phyloP scores from a whole-genome alignment of 2,329 filamentous ascomycete species.

The Fusarium secorum region DNA sequence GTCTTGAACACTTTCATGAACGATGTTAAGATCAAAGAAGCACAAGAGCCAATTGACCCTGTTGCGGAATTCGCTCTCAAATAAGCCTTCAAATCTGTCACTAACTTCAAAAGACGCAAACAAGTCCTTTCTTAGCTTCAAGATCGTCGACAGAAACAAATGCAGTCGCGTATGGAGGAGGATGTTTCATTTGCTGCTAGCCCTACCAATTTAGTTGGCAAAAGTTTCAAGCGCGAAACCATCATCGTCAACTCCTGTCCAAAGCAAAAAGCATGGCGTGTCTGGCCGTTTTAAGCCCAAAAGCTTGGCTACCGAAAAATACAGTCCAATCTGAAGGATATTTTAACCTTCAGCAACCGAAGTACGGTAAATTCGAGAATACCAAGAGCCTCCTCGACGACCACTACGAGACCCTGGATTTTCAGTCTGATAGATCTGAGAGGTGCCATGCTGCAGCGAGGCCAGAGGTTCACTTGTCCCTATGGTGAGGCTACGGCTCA shows the following conservation, averaged over 20 bases:
- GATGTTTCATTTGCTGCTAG: conserved; percentile 72
- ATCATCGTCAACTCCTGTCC: conserved; percentile 56
- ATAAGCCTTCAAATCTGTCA: conserved; percentile 62
- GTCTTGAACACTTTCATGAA: conserved; percentile 56
- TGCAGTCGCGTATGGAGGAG: conserved; percentile 65
- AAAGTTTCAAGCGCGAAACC: conserved; percentile 68
- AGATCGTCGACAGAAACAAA: conserved; percentile 61
- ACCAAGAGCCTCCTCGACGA: conserved; percentile 52
- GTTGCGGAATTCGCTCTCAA: conserved; percentile 50
- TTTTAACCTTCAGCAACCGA: conserved; percentile 55
- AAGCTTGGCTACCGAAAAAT: conserved; percentile 49
- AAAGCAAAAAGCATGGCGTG: not conserved
- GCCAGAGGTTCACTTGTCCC: conserved; percentile 1
- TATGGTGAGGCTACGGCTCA: conserved; percentile 1
- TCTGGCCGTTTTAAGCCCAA: conserved; percentile 34
- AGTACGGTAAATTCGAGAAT: conserved; percentile 56
- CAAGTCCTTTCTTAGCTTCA: conserved; percentile 33
- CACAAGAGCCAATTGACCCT: conserved; percentile 34
- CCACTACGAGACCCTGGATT: conserved; percentile 59
- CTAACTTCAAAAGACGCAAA: conserved; percentile 50
- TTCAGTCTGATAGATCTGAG: conserved; percentile 46
- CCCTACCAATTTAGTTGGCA: conserved; percentile 70
- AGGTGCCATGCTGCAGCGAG: not conserved
- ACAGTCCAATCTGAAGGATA: conserved; percentile 39
- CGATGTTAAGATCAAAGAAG: conserved; percentile 50